phyloP scores from a whole-genome alignment of 2,329 filamentous ascomycete species.

The Ascosphaera apis region DNA sequence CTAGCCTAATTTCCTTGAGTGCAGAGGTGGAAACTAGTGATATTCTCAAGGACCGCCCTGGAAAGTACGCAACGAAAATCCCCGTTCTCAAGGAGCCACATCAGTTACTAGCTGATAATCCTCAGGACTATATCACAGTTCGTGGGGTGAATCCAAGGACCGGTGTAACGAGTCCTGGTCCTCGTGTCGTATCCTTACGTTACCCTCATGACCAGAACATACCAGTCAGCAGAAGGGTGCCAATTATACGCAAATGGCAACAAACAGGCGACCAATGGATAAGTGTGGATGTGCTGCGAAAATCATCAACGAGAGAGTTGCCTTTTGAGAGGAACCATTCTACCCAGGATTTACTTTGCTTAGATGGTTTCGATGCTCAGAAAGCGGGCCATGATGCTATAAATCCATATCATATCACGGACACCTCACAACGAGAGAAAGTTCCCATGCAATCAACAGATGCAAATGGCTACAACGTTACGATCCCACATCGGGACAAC shows the following conservation, averaged over 20 bases:
- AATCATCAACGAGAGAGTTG: background rate
- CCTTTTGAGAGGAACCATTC: background rate
- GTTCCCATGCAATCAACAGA: too few relatives aligned
- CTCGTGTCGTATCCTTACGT: background rate
- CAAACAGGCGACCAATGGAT: conserved; percentile 16
- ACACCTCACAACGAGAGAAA: too few relatives aligned
- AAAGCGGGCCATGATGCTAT: too few relatives aligned
- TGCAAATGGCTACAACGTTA: too few relatives aligned
- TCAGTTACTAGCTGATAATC: conserved; percentile 4
- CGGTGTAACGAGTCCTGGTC: conserved; percentile 16
- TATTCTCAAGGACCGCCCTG: background rate
- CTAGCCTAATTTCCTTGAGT: background rate
- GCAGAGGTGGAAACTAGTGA: conserved; percentile 3
- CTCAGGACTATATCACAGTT: conserved; percentile 14
- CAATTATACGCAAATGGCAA: conserved; percentile 10
- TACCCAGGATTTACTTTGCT: background rate
- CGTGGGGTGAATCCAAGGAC: conserved; percentile 15
- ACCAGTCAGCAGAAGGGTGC: background rate
- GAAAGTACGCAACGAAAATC: background rate
- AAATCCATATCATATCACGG: too few relatives aligned
- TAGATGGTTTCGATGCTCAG: background rate
- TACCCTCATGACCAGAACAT: background rate
- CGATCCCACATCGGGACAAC: too few relatives aligned
- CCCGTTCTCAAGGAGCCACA: background rate
- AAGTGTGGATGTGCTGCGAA: conserved; percentile 10